Conservation (phyloP, 805 yeast genomes). For the Starmerella vitae region DNA sequence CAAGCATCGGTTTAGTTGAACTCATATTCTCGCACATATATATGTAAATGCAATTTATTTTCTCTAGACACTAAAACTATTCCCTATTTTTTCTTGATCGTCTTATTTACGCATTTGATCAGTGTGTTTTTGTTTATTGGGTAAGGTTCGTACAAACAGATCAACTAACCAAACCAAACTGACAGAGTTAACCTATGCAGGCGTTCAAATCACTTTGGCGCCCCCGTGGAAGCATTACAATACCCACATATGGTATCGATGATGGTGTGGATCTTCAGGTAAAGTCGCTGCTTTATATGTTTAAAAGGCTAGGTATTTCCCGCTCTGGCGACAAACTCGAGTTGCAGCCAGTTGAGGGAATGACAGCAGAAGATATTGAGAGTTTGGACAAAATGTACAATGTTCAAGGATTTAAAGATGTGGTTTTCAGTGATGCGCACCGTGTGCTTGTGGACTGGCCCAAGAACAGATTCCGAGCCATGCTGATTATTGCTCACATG, state of each 20-base stretch:
- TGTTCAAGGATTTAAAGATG: constrained; percentile 31
- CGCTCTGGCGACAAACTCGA: constrained; percentile 11
- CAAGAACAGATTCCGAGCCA: constrained; percentile 52
- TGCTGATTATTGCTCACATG: constrained; percentile 39
- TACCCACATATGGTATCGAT: constrained; percentile 38
- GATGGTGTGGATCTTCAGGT: constrained; percentile 53
- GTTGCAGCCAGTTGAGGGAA: constrained; percentile 15
- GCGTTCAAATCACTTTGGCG: constrained; percentile 29
- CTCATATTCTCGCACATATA: too few relatives aligned
- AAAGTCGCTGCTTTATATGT: constrained; percentile 45
- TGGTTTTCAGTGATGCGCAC: constrained; percentile 42
- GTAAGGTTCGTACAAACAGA: not conserved
- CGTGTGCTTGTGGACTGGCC: constrained; percentile 52
- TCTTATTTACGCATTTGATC: too few relatives aligned
- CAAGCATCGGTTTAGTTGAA: too few relatives aligned
- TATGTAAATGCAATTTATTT: too few relatives aligned
- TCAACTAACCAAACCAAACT: not conserved
- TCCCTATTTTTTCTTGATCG: too few relatives aligned
- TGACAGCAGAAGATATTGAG: constrained; percentile 21
- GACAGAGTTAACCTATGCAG: too few relatives aligned
- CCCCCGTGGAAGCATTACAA: constrained; percentile 28
- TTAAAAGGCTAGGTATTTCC: constrained; percentile 30
- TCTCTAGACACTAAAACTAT: too few relatives aligned
- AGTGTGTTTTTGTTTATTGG: not conserved
- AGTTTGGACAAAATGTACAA: constrained; percentile 48